Evolutionary conservation across 768 basidiomycete species (phyloP), one percentile per base, ranked within the genome.

Genomic region (Lepiota brunneoincarnata): DNA sequence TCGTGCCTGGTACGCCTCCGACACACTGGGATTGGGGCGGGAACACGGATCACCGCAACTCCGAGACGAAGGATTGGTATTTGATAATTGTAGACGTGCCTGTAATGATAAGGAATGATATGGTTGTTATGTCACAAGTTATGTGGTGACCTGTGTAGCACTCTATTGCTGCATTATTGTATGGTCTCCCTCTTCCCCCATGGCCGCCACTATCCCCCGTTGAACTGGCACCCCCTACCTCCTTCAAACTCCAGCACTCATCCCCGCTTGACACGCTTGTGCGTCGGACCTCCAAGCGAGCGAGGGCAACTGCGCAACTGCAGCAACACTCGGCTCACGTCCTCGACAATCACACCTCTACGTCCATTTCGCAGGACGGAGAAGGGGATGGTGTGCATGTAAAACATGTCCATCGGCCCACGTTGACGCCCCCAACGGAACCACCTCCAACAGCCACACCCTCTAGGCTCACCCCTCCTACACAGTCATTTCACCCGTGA

Each of bases 1-100:
- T 87, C 46, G 81, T 91, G 6, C 90, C 90, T 24, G 89, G 90
- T 17, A 93, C 91, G 6, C 90, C 91, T 10, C n/a, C 76, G 86
- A 59, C 85, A 87, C 66, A 73, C 80, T 6, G 87, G 87, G 3
- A 75, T 84, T 62, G 84, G 84, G 21, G 80, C 83, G 23, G 83
- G 83, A 23, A 67, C 79, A 17, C 76, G 89, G 46, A 74, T 87
- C 26, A 76, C 77, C 2, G 88, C 89, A 66, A 93, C 91, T 24
- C 91, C 91, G n/a, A 72, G 86, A 58, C 78, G 86, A 58, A 75
- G 78, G 58, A 80, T 79, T 24, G 91, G 91, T 23, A 82, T 93
- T 60, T 91, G 72, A 65, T 39, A 36, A n/a, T 48, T 35, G 15
- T 44, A 28, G 37, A 48, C 26, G 24, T 44, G 37, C 41, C 39